phyloP scores from a whole-genome alignment of 257 asterid genomes.

The Sherardia arvensis region DNA sequence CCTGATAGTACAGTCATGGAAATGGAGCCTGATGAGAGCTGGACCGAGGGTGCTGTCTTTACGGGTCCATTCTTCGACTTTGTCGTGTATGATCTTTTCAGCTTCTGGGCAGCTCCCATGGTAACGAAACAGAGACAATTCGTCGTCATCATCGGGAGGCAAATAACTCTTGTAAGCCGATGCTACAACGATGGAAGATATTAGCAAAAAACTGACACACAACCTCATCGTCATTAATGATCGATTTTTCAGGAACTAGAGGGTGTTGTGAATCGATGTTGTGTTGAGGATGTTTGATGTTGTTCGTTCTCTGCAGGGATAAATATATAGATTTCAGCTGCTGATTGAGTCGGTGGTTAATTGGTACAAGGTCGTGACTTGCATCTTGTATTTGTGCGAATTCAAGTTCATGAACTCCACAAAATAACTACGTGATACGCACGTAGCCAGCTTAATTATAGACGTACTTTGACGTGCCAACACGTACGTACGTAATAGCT shows the following conservation, averaged over 20 bases:
- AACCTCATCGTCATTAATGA: slow-evolving; percentile 3
- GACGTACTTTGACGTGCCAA: neutral
- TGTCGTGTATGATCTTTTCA: slow-evolving; percentile 43
- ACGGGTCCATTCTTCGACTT: slow-evolving; percentile 41
- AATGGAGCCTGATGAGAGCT: slow-evolving; percentile 64
- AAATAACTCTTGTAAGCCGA: neutral
- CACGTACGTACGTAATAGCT: neutral
- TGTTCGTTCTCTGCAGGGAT: neutral
- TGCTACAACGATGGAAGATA: slow-evolving; percentile 11
- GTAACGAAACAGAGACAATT: slow-evolving; percentile 32
- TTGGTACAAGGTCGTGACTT: neutral
- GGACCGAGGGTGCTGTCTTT: slow-evolving; percentile 57
- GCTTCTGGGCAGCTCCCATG: slow-evolving; percentile 43
- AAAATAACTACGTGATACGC: neutral
- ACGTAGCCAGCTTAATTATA: neutral
- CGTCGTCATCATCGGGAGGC: slow-evolving; percentile 9
- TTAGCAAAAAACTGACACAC: neutral
- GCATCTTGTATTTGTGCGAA: neutral
- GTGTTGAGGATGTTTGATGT: neutral
- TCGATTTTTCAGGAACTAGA: neutral
- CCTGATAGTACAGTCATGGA: slow-evolving; percentile 74
- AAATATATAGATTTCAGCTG: neutral
- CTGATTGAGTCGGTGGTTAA: neutral
- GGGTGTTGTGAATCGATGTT: neutral
- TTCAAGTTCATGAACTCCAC: neutral